Evolutionary conservation across 257 asterid genomes (phyloP).

Genomic region (Fraxinus cuspidata): DNA sequence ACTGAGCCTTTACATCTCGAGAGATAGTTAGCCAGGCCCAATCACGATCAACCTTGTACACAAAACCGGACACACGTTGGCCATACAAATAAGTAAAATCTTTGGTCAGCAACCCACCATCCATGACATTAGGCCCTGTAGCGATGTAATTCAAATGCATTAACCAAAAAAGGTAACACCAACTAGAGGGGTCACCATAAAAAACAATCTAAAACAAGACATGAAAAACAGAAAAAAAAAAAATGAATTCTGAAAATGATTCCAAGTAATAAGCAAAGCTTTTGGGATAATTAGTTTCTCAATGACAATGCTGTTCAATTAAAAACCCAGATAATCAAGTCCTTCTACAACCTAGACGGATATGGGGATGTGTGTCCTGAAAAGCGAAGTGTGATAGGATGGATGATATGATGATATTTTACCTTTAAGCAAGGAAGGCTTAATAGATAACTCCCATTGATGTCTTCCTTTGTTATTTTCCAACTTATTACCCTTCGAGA

Average conservation of each 20-base stretch:
- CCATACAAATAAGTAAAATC: constrained; percentile 61
- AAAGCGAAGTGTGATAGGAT: background rate
- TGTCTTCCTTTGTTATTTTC: constrained; percentile 44
- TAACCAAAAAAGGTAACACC: constrained; percentile 6
- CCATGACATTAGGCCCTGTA: constrained; percentile 56
- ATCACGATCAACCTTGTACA: constrained; percentile 77
- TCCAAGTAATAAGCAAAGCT: background rate
- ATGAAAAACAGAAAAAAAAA: background rate
- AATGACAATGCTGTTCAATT: background rate
- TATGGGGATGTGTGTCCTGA: constrained; percentile 1
- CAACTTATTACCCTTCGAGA: constrained; percentile 59
- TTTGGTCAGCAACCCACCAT: constrained; percentile 33
- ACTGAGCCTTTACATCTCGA: constrained; percentile 69
- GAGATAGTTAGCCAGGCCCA: constrained; percentile 83
- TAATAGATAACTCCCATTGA: constrained; percentile 80
- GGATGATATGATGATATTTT: constrained; percentile 18
- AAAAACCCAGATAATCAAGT: constrained; percentile 5
- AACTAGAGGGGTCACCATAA: background rate
- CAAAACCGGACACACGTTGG: constrained; percentile 69
- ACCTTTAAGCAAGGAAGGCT: constrained; percentile 78
- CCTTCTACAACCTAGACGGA: background rate
- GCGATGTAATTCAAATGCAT: constrained; percentile 24
- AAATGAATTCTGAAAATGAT: background rate
- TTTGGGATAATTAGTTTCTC: background rate
- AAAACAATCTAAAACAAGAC: background rate